These are phyloP conservation scores for Dioscorea alata DNA, from an alignment of 106 monocot genomes.

Conservation along the genomic window DNA sequence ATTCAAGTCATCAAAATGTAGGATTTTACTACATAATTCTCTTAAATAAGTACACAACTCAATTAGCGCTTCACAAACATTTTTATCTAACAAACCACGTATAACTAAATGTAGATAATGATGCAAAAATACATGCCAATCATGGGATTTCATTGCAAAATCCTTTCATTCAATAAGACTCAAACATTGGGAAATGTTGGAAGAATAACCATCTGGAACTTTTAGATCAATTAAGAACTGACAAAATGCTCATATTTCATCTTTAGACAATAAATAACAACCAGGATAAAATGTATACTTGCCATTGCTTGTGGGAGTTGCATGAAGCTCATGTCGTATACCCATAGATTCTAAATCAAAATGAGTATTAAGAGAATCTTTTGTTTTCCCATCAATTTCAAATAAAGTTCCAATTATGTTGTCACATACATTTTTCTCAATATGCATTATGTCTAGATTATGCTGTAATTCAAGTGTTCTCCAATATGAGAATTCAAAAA, in stretches of 20 bases:
- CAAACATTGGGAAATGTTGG: slow-evolving; percentile 1
- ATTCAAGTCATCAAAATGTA: neutral
- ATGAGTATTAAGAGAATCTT: too few species aligned
- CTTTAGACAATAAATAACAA: neutral
- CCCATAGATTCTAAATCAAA: too few species aligned
- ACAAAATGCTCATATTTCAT: neutral
- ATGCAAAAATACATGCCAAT: slow-evolving; percentile 3
- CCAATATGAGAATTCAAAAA: too few species aligned
- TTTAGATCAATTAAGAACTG: neutral
- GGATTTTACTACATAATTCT: neutral
- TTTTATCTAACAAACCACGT: neutral
- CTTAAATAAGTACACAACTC: slow-evolving; percentile 1
- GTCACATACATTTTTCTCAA: too few species aligned
- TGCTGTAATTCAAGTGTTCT: too few species aligned
- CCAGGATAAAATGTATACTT: neutral
- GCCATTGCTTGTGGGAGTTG: too few species aligned
- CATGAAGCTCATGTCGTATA: too few species aligned
- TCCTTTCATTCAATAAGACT: neutral
- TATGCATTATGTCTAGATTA: too few species aligned
- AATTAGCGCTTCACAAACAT: neutral
- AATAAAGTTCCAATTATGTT: too few species aligned
- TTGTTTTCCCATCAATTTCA: too few species aligned
- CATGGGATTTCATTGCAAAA: neutral
- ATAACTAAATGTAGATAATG: neutral
- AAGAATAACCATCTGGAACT: slow-evolving; percentile 3